Percentiles rank a stretch among this genome's conserved stretches.
phyloP scores from a whole-genome alignment of 768 basidiomycete species.

The Leucogyrophana mollusca region DNA sequence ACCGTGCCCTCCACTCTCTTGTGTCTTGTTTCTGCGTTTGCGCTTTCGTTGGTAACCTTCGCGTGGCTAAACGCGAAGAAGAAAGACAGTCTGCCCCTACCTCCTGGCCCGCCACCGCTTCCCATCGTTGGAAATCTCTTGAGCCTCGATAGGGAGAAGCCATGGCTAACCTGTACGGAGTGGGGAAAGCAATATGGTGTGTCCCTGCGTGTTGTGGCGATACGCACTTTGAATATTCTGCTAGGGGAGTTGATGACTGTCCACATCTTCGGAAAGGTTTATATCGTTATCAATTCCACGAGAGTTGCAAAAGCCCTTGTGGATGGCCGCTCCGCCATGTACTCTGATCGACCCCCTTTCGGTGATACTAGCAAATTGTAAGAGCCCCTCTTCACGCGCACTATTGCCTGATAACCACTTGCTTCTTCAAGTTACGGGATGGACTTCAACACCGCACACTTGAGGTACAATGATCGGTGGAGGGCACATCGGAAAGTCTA shows the following conservation, averaged over 20 bases:
- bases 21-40: too few relatives aligned
- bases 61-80: too few relatives aligned
- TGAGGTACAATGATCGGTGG: conserved; percentile 19
- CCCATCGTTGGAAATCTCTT: conserved; percentile 25
- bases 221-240: too few relatives aligned
- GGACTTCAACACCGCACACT: conserved; percentile 11
- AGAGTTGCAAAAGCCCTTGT: too few relatives aligned
- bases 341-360: conserved; percentile 17
- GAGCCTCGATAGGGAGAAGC: conserved; percentile 12
- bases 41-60: too few relatives aligned
- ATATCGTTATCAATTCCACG: too few relatives aligned
- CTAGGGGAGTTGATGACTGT: too few relatives aligned
- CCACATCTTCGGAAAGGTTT: conserved; percentile 9
- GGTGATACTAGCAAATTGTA: conserved; percentile 13
- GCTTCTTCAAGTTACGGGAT: conserved; percentile 13
- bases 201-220: conserved; percentile 15
- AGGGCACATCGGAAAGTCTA: conserved; percentile 15
- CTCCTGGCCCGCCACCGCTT: conserved; percentile 25
- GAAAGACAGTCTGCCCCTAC: too few relatives aligned
- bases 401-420: not conserved
- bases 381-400: not conserved
- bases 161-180: conserved; percentile 18
- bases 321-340: conserved; percentile 17
- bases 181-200: conserved; percentile 28
- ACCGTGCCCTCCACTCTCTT: too few relatives aligned